Percentiles rank a stretch among this genome's conserved stretches.
Conservation (phyloP, 2,329 filamentous ascomycete genomes). For the Colletotrichum plurivorum region DNA sequence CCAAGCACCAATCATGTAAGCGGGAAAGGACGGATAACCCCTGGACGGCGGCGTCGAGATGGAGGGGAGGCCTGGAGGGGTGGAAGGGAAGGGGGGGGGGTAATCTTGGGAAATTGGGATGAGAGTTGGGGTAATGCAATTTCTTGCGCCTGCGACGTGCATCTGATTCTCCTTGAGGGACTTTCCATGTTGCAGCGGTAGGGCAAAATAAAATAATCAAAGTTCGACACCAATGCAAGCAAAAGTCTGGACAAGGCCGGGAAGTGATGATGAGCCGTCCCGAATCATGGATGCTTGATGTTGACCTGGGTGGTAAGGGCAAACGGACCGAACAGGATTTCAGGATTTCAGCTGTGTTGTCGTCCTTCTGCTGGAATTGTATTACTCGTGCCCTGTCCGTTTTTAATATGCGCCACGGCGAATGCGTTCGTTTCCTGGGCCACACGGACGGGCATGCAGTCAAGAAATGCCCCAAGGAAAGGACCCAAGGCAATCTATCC, state of each 20-base stretch:
- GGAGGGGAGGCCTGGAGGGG: slow-evolving; percentile 1
- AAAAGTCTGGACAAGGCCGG: background rate
- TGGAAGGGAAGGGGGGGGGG: slow-evolving; percentile 1
- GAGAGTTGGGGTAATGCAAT: slow-evolving; percentile 31
- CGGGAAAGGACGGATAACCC: slow-evolving; percentile 21
- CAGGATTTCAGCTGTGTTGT: too few relatives aligned
- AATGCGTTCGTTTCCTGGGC: slow-evolving; percentile 22
- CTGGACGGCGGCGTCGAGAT: slow-evolving; percentile 6
- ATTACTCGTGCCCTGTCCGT: slow-evolving; percentile 11
- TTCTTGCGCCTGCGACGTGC: slow-evolving; percentile 25
- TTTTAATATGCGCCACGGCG: slow-evolving; percentile 1
- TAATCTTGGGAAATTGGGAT: slow-evolving; percentile 27
- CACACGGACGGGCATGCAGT: slow-evolving; percentile 2
- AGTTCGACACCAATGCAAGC: background rate
- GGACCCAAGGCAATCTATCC: slow-evolving; percentile 19
- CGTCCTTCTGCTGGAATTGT: background rate
- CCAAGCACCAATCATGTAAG: slow-evolving; percentile 38
- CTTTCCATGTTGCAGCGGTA: background rate
- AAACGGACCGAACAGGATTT: slow-evolving; percentile 15
- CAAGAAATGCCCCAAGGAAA: background rate
- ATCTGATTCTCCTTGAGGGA: background rate
- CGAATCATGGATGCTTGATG: background rate
- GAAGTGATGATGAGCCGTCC: background rate
- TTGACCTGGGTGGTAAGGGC: background rate
- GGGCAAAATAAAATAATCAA: background rate